A percentile compares a stretch with the other conserved stretches of the same genome.
Conservation (phyloP, 441 rosid species). For the Hypseocharis bilobata region DNA sequence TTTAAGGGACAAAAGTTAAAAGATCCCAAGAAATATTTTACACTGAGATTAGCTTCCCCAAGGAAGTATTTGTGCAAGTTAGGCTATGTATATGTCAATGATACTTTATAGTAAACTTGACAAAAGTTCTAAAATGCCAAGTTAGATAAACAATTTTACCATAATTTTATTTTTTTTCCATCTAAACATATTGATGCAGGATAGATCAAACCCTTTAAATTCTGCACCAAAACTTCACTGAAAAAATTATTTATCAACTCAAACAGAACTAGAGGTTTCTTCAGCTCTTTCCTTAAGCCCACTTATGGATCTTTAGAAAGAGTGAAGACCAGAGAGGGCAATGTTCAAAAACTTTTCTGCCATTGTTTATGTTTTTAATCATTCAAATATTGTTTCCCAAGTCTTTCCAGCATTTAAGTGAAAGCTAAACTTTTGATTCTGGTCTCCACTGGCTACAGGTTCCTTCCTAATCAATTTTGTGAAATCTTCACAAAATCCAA, state of each 20-base stretch:
- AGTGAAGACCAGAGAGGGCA: background rate
- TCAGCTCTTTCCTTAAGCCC: background rate
- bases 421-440: background rate
- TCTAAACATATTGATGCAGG: background rate
- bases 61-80: background rate
- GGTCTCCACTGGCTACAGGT: background rate
- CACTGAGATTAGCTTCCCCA: background rate
- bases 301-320: background rate
- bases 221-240: background rate
- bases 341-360: background rate
- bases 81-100: background rate
- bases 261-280: background rate
- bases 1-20: background rate
- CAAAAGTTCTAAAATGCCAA: background rate
- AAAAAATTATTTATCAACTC: background rate
- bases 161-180: background rate
- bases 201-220: background rate
- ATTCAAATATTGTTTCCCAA: background rate
- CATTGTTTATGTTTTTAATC: background rate
- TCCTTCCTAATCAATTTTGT: background rate
- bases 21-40: background rate
- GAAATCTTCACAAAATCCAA: background rate
- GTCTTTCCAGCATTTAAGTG: background rate
- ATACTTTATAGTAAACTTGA: background rate
- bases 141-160: background rate